Conservation (phyloP, 305 asterid species). For the Fraxinus greggii region DNA sequence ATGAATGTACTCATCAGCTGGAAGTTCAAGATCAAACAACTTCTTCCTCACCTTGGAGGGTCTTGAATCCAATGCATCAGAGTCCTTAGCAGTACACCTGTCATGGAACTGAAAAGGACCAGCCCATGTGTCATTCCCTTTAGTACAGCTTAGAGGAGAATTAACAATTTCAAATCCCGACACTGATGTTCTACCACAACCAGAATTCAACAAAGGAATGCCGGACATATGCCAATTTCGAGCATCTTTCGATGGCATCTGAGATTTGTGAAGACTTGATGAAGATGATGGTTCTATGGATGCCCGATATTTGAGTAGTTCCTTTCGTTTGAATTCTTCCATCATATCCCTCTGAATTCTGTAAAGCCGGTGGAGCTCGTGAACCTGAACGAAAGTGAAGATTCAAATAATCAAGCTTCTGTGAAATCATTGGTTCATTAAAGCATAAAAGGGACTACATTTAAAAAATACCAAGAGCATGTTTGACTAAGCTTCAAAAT, state of each 20-base stretch:
- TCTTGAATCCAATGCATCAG: conserved; percentile 60
- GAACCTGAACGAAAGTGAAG: conserved; percentile 46
- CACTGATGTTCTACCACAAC: conserved; percentile 45
- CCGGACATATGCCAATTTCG: conserved; percentile 55
- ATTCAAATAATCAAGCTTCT: conserved; percentile 9
- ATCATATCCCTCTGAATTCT: conserved; percentile 88
- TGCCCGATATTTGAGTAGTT: conserved; percentile 36
- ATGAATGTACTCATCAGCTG: conserved; percentile 75
- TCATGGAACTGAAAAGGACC: conserved; percentile 46
- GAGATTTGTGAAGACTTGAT: conserved; percentile 58
- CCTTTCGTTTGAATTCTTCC: conserved; percentile 65
- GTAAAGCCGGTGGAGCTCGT: conserved; percentile 86
- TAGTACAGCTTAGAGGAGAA: conserved; percentile 76
- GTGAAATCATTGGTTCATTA: neutral
- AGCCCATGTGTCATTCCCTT: conserved; percentile 43
- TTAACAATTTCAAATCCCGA: conserved; percentile 51
- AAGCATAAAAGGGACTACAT: neutral
- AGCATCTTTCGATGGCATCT: conserved; percentile 54
- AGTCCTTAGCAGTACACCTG: conserved; percentile 45
- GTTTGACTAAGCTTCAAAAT: neutral
- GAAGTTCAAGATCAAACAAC: conserved; percentile 84
- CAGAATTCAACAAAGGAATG: conserved; percentile 52
- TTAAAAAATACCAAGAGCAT: neutral
- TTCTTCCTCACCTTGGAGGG: conserved; percentile 78
- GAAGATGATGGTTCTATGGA: conserved; percentile 74